Base-by-base conservation (phyloP, 371 early-diverging fungal genomes). In the Smittium culicis region DNA sequence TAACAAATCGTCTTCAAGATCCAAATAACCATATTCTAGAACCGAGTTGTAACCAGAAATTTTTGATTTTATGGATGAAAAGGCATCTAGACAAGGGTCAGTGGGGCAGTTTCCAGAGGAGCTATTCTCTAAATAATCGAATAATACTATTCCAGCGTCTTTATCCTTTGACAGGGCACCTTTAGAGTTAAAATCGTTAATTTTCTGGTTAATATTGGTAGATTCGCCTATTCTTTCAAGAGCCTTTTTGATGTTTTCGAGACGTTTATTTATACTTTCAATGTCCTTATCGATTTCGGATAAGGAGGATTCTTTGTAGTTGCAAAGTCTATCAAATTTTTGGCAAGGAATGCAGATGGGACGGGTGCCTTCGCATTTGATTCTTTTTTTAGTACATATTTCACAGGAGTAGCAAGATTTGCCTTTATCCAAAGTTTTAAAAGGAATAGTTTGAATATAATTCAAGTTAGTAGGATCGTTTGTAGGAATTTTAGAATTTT, bases 311-410 rank as follows among this genome's bases (percentile, higher is more conserved):
- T 45, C 45, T 45, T 45, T 45, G 45, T 59, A 59, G 60, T 25
- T 14, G 60, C 60, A 59, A 11, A 29, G 11, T 59, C 60, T 5
- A 59, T 25, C 32, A 5, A 32, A 29, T 29, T 32, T 59, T 59
- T 59, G 11, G 60, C 60, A 59, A 27, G 5, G 5, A 11, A 16
- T 32, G n/a, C 60, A 59, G 5, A 5, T 59, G 5, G 60, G 60
- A 16, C 60, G 28, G 32, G 32, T 32, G 5, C 60, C 60, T 11
- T 59, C 60, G 25, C 60, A 59, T 32, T 59, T 59, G 5, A 27
- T 59, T 59, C 32, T 59, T 32, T 59, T 59, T 32, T 59, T 59
- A 11, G 5, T 59, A 25, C 60, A 59, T 11, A 59, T 59, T 5
- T 25, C 25, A 59, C 60, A 59, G 5, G 60, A 27, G n/a, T 59